Percentiles rank a stretch among this genome's conserved stretches.
These are phyloP conservation scores for Eimeria praecox DNA, from an alignment of 169 alveolate genomes.

Conservation along the genomic window DNA sequence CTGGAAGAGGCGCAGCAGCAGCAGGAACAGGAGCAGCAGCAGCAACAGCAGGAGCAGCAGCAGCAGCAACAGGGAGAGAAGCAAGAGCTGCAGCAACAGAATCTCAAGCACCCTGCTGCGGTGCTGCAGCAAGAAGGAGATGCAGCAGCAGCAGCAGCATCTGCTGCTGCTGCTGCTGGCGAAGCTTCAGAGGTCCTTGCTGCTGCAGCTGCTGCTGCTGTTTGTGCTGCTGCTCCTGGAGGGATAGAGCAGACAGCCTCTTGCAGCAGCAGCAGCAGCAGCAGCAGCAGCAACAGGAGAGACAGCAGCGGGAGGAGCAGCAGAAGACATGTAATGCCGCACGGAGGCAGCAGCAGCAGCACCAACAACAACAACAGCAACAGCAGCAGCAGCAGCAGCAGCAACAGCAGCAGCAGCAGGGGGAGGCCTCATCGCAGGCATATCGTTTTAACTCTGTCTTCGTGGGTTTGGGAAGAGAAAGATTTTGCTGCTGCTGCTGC, in stretches of 20 bases:
- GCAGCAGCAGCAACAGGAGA: not conserved
- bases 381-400: slow-evolving; percentile 30
- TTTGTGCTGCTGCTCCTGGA: not conserved
- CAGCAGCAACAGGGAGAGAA: too few species aligned
- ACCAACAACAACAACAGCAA: not conserved
- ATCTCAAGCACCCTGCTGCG: too few species aligned
- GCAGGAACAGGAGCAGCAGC: too few species aligned
- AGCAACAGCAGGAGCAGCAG: too few species aligned
- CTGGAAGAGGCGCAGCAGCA: too few species aligned
- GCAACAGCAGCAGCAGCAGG: slow-evolving; percentile 28
- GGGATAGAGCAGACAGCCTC: not conserved
- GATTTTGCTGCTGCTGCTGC: slow-evolving; percentile 31
- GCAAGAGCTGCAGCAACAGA: too few species aligned
- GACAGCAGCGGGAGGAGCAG: not conserved
- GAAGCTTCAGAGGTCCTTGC: not conserved
- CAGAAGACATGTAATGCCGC: not conserved
- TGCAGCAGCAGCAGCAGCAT: not conserved
- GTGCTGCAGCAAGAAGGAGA: too few species aligned
- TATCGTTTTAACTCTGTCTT: not conserved
- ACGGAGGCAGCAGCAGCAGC: not conserved
- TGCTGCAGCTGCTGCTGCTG: slow-evolving; percentile 18
- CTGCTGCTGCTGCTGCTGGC: not conserved
- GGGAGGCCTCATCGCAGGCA: not conserved
- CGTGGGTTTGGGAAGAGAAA: slow-evolving; percentile 10
- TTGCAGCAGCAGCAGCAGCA: not conserved